Conservation (phyloP, 768 basidiomycete species). For the Amyloporia xantha region DNA sequence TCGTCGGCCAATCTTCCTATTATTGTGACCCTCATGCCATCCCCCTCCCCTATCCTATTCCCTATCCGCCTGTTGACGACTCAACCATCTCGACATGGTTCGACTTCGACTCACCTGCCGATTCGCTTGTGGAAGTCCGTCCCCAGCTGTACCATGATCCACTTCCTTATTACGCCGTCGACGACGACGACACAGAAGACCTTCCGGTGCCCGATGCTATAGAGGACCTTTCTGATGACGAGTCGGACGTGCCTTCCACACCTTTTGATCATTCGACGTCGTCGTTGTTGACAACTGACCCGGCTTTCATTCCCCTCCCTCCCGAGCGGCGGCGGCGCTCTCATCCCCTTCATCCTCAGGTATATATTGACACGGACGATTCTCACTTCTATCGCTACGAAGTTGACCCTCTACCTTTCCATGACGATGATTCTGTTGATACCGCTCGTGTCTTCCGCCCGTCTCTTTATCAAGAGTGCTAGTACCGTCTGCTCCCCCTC, state of each 20-base stretch:
- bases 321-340: slow-evolving; percentile 42
- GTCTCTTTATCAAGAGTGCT: slow-evolving; percentile 56
- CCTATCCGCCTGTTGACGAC: slow-evolving; percentile 59
- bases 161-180: slow-evolving; percentile 55
- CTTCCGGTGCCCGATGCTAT: slow-evolving; percentile 72
- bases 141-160: slow-evolving; percentile 40
- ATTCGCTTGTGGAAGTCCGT: slow-evolving; percentile 30
- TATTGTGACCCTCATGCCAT: slow-evolving; percentile 40
- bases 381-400: slow-evolving; percentile 60
- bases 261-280: slow-evolving; percentile 57
- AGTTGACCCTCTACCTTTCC: slow-evolving; percentile 67
- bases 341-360: slow-evolving; percentile 33
- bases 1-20: slow-evolving; percentile 42
- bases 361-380: slow-evolving; percentile 57
- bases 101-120: slow-evolving; percentile 34
- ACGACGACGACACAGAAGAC: slow-evolving; percentile 68
- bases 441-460: slow-evolving; percentile 27
- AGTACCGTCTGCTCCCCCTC: slow-evolving; percentile 25
- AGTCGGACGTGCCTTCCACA: slow-evolving; percentile 64
- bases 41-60: slow-evolving; percentile 52
- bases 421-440: slow-evolving; percentile 43
- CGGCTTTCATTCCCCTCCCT: slow-evolving; percentile 44
- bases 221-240: slow-evolving; percentile 82
- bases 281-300: slow-evolving; percentile 45
- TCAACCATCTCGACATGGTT: slow-evolving; percentile 48